Conservation (phyloP, 768 basidiomycete genomes). For the Tricholoma hemisulphureum region DNA sequence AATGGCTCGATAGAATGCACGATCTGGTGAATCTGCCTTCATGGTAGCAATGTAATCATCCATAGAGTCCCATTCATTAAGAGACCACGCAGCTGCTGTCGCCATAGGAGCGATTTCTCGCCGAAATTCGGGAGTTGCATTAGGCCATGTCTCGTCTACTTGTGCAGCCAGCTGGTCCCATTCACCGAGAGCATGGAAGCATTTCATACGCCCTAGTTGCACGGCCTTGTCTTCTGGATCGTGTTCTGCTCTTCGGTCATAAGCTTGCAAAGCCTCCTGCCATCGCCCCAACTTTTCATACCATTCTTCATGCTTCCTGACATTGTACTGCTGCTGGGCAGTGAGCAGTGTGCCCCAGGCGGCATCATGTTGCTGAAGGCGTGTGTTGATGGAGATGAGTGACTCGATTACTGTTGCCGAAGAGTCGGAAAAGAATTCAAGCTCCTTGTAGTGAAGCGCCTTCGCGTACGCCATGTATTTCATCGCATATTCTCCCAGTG, state of each 20-base stretch:
- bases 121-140: constrained; percentile 77
- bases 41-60: constrained; percentile 94
- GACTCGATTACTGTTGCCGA: constrained; percentile 90
- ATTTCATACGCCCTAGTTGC: constrained; percentile 90
- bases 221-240: constrained; percentile 77
- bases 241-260: constrained; percentile 73
- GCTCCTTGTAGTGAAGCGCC: constrained; percentile 96
- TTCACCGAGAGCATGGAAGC: constrained; percentile 94
- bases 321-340: constrained; percentile 86
- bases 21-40: constrained; percentile 89
- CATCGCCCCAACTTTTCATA: constrained; percentile 94
- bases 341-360: constrained; percentile 95
- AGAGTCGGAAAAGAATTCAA: constrained; percentile 93
- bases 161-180: constrained; percentile 89
- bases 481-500: constrained; percentile 90
- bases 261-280: constrained; percentile 88
- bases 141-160: constrained; percentile 86
- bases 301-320: constrained; percentile 95
- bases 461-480: constrained; percentile 95
- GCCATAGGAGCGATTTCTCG: constrained; percentile 95
- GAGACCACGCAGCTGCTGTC: constrained; percentile 94
- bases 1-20: constrained; percentile 95
- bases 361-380: constrained; percentile 94
- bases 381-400: constrained; percentile 94
- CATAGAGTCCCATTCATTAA: constrained; percentile 98